These are phyloP conservation scores for Zymoseptoria tritici DNA, from an alignment of 2,329 filamentous ascomycete genomes.

Conservation along the genomic window DNA sequence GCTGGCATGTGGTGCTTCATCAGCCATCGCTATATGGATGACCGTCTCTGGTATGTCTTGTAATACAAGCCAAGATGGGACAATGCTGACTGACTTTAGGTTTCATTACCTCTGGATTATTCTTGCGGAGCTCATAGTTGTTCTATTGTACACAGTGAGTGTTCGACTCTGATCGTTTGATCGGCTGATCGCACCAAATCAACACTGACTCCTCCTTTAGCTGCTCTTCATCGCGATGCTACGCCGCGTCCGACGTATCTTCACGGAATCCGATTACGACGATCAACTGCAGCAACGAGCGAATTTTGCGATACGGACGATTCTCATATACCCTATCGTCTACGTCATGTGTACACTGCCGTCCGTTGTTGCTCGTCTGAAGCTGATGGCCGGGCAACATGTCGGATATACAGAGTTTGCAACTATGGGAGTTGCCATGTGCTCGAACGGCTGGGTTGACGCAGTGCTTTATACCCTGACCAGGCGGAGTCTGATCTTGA, in stretches of 20 bases:
- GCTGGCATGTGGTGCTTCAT: slow-evolving; percentile 64
- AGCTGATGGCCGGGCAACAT: slow-evolving; percentile 44
- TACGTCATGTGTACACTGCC: slow-evolving; percentile 61
- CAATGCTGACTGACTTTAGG: neutral
- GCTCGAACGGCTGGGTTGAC: slow-evolving; percentile 51
- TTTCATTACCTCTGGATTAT: slow-evolving; percentile 61
- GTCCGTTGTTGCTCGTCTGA: slow-evolving; percentile 55
- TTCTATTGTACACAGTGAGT: slow-evolving; percentile 40
- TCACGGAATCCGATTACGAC: slow-evolving; percentile 11
- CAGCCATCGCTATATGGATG: slow-evolving; percentile 34
- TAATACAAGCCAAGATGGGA: neutral
- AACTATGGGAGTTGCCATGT: slow-evolving; percentile 48
- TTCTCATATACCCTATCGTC: slow-evolving; percentile 59
- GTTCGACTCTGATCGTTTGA: too few species aligned
- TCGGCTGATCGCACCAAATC: neutral
- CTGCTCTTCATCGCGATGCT: slow-evolving; percentile 23
- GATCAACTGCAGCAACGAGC: slow-evolving; percentile 36
- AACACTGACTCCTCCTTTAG: neutral
- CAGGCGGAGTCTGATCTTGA: slow-evolving; percentile 25
- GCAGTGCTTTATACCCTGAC: slow-evolving; percentile 51
- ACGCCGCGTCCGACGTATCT: slow-evolving; percentile 13
- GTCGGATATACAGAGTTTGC: slow-evolving; percentile 38
- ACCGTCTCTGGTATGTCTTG: slow-evolving; percentile 44
- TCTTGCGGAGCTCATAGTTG: slow-evolving; percentile 43
- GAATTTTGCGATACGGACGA: slow-evolving; percentile 36